Base-by-base conservation (phyloP, 2,329 filamentous ascomycete species). In the Colletotrichum spinosum region DNA sequence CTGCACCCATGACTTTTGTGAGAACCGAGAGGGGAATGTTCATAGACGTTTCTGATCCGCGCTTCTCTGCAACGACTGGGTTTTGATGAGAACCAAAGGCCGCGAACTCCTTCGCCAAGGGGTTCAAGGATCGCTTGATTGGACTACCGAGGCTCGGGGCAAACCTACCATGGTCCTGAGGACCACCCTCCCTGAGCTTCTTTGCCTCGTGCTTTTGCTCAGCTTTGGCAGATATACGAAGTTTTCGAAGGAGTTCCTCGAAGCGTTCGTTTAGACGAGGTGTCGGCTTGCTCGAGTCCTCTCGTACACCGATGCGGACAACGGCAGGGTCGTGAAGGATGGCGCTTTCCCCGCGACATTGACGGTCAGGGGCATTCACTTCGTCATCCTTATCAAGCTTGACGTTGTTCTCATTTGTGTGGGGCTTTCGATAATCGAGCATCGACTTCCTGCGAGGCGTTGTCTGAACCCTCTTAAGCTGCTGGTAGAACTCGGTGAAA, bases 81-180 rank as follows among this genome's bases (percentile, higher is more conserved):
- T 39, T 39, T 41, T 57, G 42, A 13, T 67, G 53, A 12, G 60
- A 42, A 9, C 38, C 35, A n/a, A 41, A 11, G 11, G 33, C 44
- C 6, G 49, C 41, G 44, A 67, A 67, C 15, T 67, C 64, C 55
- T 59, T 65, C 44, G 64, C 64, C n/a, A 65, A 37, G 15, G 64
- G 64, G 45, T 67, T 67, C 9, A 67, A 60, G 41, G 49, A 41
- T 17, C 44, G 53, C 34, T 67, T 67, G 38, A 46, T 15, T 9
- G 60, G 42, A 38, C 54, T 54, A 45, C 50, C 37, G 49, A 45
- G 17, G 17, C 65, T 60, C 12, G 60, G 12, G 25, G 54, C 49
- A 45, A 60, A 66, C 38, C 60, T 49, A 25, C 50, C 25, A 34
- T 17, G 35, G 25, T 53, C 48, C 35, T 66, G 52, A 25, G 25